Evolutionary conservation across 1,284 basidiomycete genomes (phyloP).

Genomic region (Xerocomus minutiporus): DNA sequence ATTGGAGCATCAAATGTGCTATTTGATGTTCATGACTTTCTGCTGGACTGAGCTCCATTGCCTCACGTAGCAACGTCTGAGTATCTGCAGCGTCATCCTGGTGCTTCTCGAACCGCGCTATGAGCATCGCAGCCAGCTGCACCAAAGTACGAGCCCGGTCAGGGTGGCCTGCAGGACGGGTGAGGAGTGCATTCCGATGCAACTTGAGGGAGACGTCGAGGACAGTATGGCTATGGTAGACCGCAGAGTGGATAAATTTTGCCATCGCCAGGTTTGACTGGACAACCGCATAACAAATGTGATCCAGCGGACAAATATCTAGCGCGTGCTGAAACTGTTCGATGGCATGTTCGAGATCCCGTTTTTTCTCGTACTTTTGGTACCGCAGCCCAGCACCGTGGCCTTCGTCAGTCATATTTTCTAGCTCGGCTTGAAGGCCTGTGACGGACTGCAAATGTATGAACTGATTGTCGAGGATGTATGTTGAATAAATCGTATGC

Average conservation of each 20-base stretch:
- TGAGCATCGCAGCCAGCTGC: too few species aligned
- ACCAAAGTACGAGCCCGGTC: too few species aligned
- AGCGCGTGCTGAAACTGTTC: not conserved
- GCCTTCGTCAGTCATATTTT: constrained; percentile 2
- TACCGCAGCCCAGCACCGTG: not conserved
- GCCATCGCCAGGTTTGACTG: not conserved
- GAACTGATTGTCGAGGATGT: not conserved
- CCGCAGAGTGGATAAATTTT: not conserved
- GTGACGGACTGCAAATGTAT: not conserved
- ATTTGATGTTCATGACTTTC: not conserved
- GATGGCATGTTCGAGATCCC: not conserved
- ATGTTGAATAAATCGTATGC: not conserved
- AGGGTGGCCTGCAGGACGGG: too few species aligned
- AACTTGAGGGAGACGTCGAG: not conserved
- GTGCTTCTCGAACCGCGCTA: not conserved
- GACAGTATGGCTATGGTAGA: not conserved
- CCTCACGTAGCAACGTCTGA: not conserved
- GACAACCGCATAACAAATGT: not conserved
- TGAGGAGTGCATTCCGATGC: not conserved
- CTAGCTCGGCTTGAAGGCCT: not conserved
- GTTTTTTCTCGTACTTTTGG: not conserved
- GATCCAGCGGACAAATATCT: not conserved
- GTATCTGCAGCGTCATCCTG: not conserved
- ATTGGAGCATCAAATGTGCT: not conserved
- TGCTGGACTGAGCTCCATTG: not conserved